Base-by-base conservation (phyloP, 2,329 filamentous ascomycete genomes). In the Fusarium piperis region DNA sequence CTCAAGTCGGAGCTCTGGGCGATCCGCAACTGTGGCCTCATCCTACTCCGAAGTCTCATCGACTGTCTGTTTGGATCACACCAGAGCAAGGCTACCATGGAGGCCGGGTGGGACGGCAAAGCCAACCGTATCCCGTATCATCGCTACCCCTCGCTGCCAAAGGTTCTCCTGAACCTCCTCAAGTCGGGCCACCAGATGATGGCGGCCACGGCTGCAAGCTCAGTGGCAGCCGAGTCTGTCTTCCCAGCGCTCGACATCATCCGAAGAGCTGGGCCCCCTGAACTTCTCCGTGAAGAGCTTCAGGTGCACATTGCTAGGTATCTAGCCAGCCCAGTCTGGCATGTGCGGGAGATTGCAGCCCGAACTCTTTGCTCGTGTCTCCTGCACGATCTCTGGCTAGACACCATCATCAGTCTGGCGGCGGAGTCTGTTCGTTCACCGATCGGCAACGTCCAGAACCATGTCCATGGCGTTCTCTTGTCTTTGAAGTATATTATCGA, bases 1-100 rank as follows among this genome's bases (percentile, higher is more conserved):
- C 86, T 99, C 16, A 92, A 90, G 48, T 96, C 94, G 0, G 88
- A 93, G 65, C 90, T 96, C 23, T 99, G 96, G 96, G 94, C 95
- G 0, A 94, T 99, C 63, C 91, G 95, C 1, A 99, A 99, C 79
- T 98, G 94, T 73, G 94, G 94, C 2, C 83, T 98, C 35, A 92
- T 98, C 82, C 89, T 99, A 8, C 91, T 98, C 71, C 90, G 95
- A 61, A 94, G 94, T 68, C 85, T 98, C 6, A 93, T 97, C 59
- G 93, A 96, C 78, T 88, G 89, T 69, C 83, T 97, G 1, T 89
- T 96, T 30, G 93, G 93, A 16, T 93, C 91, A 0, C 91, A 90
- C 61, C 92, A 94, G 80, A 94, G 85, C 84, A 94, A 91, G 78
- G 74, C 82, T 5, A 83, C 81, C 53, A 90, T 87, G 76, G 91